phyloP scores from a whole-genome alignment of 352 stramenopile species.

The Phytophthora macrochlamydospora region DNA sequence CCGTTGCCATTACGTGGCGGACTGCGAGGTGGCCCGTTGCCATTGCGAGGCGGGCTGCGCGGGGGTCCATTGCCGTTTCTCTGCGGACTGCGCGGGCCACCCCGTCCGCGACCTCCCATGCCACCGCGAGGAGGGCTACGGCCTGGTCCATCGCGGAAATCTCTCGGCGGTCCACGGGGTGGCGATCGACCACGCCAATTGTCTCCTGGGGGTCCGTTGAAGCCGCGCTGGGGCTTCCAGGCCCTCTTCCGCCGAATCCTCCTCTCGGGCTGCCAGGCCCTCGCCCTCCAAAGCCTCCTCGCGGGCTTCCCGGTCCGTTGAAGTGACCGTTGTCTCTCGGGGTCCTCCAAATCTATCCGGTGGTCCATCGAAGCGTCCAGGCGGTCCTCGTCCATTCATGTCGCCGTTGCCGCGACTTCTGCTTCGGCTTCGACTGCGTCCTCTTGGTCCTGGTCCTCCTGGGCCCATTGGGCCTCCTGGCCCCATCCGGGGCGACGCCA shows the following conservation, averaged over 20 bases:
- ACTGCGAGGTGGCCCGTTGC: constrained; percentile 8
- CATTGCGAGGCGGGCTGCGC: constrained; percentile 28
- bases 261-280: neutral
- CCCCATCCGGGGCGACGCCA: constrained; percentile 31
- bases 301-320: constrained; percentile 16
- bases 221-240: neutral
- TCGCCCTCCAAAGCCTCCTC: neutral
- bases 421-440: constrained; percentile 36
- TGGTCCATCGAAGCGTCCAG: constrained; percentile 33
- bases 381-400: constrained; percentile 30
- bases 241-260: neutral
- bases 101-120: constrained; percentile 20
- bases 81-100: constrained; percentile 24
- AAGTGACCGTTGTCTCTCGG: constrained; percentile 20
- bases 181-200: neutral
- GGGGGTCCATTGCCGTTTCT: constrained; percentile 4
- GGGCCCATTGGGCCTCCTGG: constrained; percentile 7
- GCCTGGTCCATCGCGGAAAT: constrained; percentile 34
- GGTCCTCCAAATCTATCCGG: neutral
- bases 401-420: constrained; percentile 41
- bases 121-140: constrained; percentile 30
- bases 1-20: no score
- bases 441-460: constrained; percentile 7
- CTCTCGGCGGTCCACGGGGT: constrained; percentile 14
- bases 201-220: neutral